Base-by-base conservation (phyloP, 768 basidiomycete species). In the Phylloporus scabripes region DNA sequence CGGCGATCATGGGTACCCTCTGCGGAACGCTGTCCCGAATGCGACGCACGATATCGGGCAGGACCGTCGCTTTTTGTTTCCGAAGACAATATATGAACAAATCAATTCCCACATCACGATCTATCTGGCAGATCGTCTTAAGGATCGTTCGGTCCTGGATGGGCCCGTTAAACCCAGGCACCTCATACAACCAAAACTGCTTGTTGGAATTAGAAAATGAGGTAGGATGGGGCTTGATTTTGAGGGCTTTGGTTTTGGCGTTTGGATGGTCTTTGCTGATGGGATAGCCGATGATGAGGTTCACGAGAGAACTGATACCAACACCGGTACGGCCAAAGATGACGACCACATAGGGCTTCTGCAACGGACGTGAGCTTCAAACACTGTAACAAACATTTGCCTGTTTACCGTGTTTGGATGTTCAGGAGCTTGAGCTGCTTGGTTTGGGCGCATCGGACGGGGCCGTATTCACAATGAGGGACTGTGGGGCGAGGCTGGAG, bases 251-350 rank as follows among this genome's bases (percentile, higher is more conserved):
- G 0, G 40, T 31, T 28, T 24, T 37, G 39, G 50, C 55, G 29
- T 63, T 32, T 4, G 60, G 23, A 38, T 60, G 43, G 14, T 33
- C 49, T 15, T 34, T 38, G 48, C 58, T 62, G 46, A 48, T 4
- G 20, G 60, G 55, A 37, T 46, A 38, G n/a, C 59, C 57, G 7
- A 32, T 21, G 21, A 67, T 60, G 48, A 67, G 57, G 48, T 65
- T 65, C 5, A 57, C 36, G 49, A 67, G 56, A 14, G 64, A 65
- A 12, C 65, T 65, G 42, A 65, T 32, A 17, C 64, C 64, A 7
- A 56, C 65, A 0, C 64, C 64, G 0, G 65, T 62, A 18, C 44
- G 58, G 15, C 65, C 64, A 12, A 65, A 67, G 40, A 67, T 46
- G 1, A 65, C 60, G 43, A 65, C 56, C 18, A 65, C 55, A 36